These are phyloP conservation scores for Neofusicoccum kwambonambiense DNA, from an alignment of 2,329 filamentous ascomycete species.

Conservation along the genomic window DNA sequence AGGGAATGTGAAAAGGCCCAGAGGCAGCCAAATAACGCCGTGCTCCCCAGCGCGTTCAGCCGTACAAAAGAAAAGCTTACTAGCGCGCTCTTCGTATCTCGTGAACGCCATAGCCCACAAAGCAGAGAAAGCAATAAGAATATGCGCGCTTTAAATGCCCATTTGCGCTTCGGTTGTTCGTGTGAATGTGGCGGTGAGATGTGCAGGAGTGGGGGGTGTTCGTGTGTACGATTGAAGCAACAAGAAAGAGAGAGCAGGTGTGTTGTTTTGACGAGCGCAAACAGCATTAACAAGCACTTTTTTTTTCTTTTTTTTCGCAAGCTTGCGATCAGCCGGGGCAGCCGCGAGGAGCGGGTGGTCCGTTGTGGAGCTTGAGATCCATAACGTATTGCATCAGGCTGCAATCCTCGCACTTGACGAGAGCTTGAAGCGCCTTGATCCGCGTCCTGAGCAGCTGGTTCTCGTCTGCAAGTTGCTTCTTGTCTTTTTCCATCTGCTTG, in stretches of 20 bases:
- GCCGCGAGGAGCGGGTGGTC: conserved; percentile 1
- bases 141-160: conserved; percentile 5
- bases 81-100: conserved; percentile 14
- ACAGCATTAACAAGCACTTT: neutral
- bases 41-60: conserved; percentile 14
- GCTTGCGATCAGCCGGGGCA: neutral
- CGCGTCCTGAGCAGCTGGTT: conserved; percentile 39
- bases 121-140: neutral
- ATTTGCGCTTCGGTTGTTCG: neutral
- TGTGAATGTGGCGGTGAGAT: conserved; percentile 8
- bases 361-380: conserved; percentile 33
- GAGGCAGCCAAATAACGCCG: conserved; percentile 3
- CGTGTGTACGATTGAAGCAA: neutral
- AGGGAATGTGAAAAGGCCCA: neutral
- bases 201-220: neutral
- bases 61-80: conserved; percentile 17
- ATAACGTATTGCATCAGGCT: conserved; percentile 44
- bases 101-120: neutral
- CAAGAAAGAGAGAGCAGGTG: neutral
- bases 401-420: conserved; percentile 49
- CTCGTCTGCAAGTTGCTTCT: conserved; percentile 39
- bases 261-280: neutral
- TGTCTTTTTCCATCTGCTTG: conserved; percentile 46
- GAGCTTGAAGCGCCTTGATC: conserved; percentile 43
- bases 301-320: neutral